These are phyloP conservation scores for Rubia tinctorum DNA, from an alignment of 305 asterid species.

Conservation along the genomic window DNA sequence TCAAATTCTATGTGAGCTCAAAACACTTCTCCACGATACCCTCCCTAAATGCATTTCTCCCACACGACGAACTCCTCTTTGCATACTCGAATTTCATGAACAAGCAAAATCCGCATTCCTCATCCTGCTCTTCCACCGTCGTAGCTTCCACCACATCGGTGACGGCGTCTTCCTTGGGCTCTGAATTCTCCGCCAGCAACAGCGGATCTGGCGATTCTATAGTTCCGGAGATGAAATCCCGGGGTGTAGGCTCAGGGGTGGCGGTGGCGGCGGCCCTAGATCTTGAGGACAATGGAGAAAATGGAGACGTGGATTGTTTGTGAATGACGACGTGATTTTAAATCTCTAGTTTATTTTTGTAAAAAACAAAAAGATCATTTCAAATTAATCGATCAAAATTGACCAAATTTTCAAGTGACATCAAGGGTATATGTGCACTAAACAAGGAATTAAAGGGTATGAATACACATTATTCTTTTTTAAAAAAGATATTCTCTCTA, in stretches of 20 bases:
- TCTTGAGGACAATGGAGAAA: constrained; percentile 15
- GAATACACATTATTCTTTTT: too few species aligned
- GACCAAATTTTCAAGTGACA: too few species aligned
- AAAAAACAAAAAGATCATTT: too few species aligned
- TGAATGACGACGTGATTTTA: too few species aligned
- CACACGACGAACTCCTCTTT: constrained; percentile 53
- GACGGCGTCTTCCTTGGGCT: constrained; percentile 8
- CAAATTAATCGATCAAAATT: too few species aligned
- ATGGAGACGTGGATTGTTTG: constrained; percentile 18
- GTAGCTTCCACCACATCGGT: constrained; percentile 3
- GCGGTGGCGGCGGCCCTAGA: constrained; percentile 20
- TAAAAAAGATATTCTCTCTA: too few species aligned
- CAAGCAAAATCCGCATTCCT: constrained; percentile 67
- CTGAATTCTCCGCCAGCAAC: constrained; percentile 12
- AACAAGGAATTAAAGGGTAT: too few species aligned
- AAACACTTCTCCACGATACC: constrained; percentile 69
- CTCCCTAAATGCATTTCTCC: constrained; percentile 84
- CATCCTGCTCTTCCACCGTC: constrained; percentile 40
- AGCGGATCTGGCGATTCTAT: constrained; percentile 11
- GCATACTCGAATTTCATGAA: constrained; percentile 81
- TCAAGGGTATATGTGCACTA: too few species aligned
- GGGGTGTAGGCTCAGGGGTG: constrained; percentile 3
- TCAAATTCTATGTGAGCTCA: constrained; percentile 17
- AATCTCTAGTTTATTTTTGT: too few species aligned
- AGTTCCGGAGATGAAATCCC: background rate